Percentiles rank a stretch among this genome's conserved stretches.
These are phyloP conservation scores for Trichophyton benhamiae DNA, from an alignment of 2,329 filamentous ascomycete species.

Conservation along the genomic window DNA sequence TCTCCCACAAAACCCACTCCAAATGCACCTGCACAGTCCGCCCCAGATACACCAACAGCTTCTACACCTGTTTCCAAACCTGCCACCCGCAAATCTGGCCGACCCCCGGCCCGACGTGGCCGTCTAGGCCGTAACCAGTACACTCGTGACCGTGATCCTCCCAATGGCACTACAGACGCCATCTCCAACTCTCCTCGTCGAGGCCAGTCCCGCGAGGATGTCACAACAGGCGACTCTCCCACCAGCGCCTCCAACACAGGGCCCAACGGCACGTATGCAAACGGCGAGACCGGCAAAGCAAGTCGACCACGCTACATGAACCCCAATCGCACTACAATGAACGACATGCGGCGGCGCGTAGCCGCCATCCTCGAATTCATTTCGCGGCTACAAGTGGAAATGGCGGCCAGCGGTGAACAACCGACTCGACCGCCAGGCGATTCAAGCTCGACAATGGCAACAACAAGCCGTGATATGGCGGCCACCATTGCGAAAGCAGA, in stretches of 20 bases:
- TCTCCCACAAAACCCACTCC: constrained; percentile 37
- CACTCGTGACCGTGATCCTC: constrained; percentile 59
- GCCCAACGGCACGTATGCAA: constrained; percentile 41
- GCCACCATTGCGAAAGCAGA: constrained; percentile 1
- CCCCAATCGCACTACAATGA: constrained; percentile 57
- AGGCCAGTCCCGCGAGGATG: constrained; percentile 29
- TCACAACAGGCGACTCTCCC: constrained; percentile 24
- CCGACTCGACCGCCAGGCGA: constrained; percentile 27
- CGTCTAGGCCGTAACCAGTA: constrained; percentile 68
- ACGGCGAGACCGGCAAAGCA: constrained; percentile 44
- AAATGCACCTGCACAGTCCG: constrained; percentile 30
- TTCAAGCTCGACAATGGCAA: background rate
- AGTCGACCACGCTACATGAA: constrained; percentile 49
- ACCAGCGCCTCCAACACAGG: constrained; percentile 17
- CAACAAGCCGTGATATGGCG: background rate
- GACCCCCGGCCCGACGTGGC: constrained; percentile 53
- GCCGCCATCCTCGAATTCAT: constrained; percentile 83
- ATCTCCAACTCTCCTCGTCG: constrained; percentile 30
- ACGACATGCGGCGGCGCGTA: constrained; percentile 75
- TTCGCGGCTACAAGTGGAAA: constrained; percentile 72
- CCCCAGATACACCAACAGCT: constrained; percentile 30
- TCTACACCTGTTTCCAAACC: constrained; percentile 26
- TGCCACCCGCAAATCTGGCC: constrained; percentile 48
- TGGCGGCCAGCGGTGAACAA: constrained; percentile 50
- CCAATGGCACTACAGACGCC: constrained; percentile 35